Conservation (phyloP, 1,284 basidiomycete genomes). For the Moesziomyces antarcticus region DNA sequence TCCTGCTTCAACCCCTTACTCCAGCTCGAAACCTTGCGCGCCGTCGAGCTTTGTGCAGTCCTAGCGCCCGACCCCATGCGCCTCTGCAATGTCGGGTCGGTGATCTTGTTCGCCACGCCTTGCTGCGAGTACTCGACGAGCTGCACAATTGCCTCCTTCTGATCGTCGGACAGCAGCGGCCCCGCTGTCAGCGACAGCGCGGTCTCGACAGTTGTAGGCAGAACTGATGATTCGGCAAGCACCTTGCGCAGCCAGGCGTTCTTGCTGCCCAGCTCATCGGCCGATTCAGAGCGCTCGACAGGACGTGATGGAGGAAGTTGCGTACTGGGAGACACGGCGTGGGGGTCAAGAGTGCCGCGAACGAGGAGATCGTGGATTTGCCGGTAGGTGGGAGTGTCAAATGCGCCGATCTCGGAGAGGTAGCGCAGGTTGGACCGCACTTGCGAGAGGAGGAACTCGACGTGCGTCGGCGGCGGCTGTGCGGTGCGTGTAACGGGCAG, state of each 20-base stretch:
- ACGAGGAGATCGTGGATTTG: slow-evolving; percentile 20
- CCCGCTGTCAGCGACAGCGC: slow-evolving; percentile 37
- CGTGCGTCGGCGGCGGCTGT: slow-evolving; percentile 17
- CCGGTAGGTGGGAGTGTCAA: slow-evolving; percentile 13
- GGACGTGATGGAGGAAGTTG: too few relatives aligned
- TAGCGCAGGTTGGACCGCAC: slow-evolving; percentile 22
- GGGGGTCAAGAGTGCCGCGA: not conserved
- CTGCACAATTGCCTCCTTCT: slow-evolving; percentile 38
- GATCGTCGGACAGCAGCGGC: slow-evolving; percentile 29
- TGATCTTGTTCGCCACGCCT: slow-evolving; percentile 40
- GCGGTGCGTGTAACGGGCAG: slow-evolving; percentile 13
- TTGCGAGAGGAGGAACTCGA: slow-evolving; percentile 29
- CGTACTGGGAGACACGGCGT: too few relatives aligned
- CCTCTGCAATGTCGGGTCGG: slow-evolving; percentile 40
- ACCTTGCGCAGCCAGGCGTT: slow-evolving; percentile 48
- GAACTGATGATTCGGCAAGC: slow-evolving; percentile 27
- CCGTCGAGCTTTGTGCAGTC: slow-evolving; percentile 13
- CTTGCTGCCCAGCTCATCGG: slow-evolving; percentile 27
- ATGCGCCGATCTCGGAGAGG: slow-evolving; percentile 20
- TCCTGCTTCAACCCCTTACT: slow-evolving; percentile 4
- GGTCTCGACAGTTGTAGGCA: slow-evolving; percentile 49
- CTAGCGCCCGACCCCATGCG: slow-evolving; percentile 7
- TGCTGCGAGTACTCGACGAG: slow-evolving; percentile 41
- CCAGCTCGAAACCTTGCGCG: slow-evolving; percentile 4
- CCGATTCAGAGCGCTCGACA: too few relatives aligned